phyloP scores from a whole-genome alignment of 2,329 filamentous ascomycete genomes.

The Penicillium sp. region DNA sequence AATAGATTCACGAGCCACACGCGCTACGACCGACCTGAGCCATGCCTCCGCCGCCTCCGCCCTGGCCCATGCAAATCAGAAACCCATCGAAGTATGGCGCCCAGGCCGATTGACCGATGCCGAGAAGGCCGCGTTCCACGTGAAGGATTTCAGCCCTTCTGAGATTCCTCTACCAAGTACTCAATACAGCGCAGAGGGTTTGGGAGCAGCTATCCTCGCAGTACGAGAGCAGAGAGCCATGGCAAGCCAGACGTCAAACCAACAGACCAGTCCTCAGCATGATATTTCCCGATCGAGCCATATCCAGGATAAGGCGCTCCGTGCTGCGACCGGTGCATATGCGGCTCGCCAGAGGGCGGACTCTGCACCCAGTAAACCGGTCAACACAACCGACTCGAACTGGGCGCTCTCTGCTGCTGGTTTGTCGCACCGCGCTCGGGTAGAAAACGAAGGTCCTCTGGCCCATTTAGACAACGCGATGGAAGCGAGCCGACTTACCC shows the following conservation, averaged over 20 bases:
- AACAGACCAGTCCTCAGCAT: constrained; percentile 24
- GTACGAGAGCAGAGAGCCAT: constrained; percentile 36
- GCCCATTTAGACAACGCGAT: constrained; percentile 50
- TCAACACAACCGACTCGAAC: constrained; percentile 56
- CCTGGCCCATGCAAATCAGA: constrained; percentile 73
- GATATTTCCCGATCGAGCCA: constrained; percentile 54
- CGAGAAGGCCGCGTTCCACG: constrained; percentile 63
- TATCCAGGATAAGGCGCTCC: constrained; percentile 68
- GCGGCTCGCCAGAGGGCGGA: constrained; percentile 67
- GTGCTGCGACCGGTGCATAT: constrained; percentile 80
- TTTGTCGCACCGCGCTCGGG: constrained; percentile 61
- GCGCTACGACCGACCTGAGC: constrained; percentile 66
- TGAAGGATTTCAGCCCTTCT: constrained; percentile 62
- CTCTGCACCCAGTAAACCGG: constrained; percentile 61
- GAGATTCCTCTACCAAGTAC: constrained; percentile 45
- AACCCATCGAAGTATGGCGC: constrained; percentile 69
- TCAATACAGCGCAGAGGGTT: constrained; percentile 67
- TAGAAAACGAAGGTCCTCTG: constrained; percentile 52
- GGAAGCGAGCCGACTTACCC: constrained; percentile 67
- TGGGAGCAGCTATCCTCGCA: constrained; percentile 76
- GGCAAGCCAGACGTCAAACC: constrained; percentile 21
- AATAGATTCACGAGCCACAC: constrained; percentile 34
- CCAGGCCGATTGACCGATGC: constrained; percentile 67
- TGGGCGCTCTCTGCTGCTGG: constrained; percentile 74
- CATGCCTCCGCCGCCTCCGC: constrained; percentile 73